Evolutionary conservation across 441 rosid species (phyloP).

Genomic region (Macaranga tanarius): DNA sequence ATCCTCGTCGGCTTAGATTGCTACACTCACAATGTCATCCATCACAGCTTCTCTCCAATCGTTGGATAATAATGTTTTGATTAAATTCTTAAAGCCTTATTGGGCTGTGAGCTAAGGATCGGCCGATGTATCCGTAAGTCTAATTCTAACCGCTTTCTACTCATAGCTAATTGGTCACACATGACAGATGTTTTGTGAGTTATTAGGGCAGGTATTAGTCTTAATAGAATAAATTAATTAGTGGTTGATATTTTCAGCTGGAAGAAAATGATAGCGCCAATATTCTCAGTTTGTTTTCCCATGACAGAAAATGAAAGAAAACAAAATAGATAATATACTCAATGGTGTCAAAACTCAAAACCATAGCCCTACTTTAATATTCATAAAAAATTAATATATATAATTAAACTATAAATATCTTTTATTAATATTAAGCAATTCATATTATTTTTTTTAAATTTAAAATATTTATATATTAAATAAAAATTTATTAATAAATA

Average conservation of each 20-base stretch:
- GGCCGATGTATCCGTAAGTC: fast-evolving
- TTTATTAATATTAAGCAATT: too few species aligned
- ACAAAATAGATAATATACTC: background rate
- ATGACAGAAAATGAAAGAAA: too few species aligned
- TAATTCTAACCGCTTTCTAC: too few species aligned
- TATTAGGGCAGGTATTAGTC: background rate
- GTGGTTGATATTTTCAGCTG: slow-evolving; percentile 2
- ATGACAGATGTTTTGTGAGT: background rate
- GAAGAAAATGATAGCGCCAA: background rate
- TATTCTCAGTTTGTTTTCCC: too few species aligned
- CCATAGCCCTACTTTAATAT: too few species aligned
- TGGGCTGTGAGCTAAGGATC: slow-evolving; percentile 10
- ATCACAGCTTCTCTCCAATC: background rate
- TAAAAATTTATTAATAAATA: too few species aligned
- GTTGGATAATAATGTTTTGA: background rate
- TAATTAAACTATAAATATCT: too few species aligned
- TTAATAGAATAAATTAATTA: background rate
- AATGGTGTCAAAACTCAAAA: too few species aligned
- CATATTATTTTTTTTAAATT: too few species aligned
- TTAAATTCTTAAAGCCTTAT: background rate
- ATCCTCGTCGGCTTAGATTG: background rate
- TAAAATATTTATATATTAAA: too few species aligned
- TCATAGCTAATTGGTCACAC: too few species aligned
- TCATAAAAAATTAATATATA: too few species aligned
- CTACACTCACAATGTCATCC: background rate